These are phyloP conservation scores for Phytopythium delawarense DNA, from an alignment of 352 stramenopile genomes.

Conservation along the genomic window DNA sequence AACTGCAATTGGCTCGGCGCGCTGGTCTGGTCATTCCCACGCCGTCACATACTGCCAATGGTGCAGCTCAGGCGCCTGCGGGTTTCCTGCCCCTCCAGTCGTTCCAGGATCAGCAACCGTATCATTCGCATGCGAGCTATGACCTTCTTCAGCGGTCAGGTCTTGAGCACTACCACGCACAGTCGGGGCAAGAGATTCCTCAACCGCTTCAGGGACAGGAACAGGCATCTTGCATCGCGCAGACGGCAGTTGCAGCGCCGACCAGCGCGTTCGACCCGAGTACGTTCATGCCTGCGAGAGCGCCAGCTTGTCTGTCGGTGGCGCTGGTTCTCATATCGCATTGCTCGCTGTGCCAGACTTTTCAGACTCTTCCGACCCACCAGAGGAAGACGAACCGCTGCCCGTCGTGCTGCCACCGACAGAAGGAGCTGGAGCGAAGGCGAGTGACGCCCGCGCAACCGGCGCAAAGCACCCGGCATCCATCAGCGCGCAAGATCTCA, in stretches of 20 bases:
- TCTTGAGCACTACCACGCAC: not conserved
- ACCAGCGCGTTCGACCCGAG: slow-evolving; percentile 9
- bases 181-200: not conserved
- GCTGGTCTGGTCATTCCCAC: not conserved
- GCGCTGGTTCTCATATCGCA: not conserved
- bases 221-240: not conserved
- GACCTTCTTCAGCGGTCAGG: not conserved
- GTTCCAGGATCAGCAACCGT: not conserved
- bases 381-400: slow-evolving; percentile 15
- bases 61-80: not conserved
- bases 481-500: not conserved
- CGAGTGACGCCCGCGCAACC: not conserved
- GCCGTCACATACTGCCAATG: not conserved
- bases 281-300: not conserved
- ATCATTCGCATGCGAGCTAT: not conserved
- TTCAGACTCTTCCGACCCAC: slow-evolving; percentile 7
- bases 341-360: slow-evolving; percentile 4
- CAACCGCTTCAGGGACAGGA: not conserved
- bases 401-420: not conserved
- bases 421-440: not conserved
- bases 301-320: not conserved
- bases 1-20: slow-evolving; percentile 11
- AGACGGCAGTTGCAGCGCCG: not conserved
- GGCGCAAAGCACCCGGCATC: not conserved
- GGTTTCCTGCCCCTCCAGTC: not conserved